Evolutionary conservation across 1,284 basidiomycete genomes (phyloP), one percentile per base, ranked within the genome.

Genomic region (Meripilus lineatus): DNA sequence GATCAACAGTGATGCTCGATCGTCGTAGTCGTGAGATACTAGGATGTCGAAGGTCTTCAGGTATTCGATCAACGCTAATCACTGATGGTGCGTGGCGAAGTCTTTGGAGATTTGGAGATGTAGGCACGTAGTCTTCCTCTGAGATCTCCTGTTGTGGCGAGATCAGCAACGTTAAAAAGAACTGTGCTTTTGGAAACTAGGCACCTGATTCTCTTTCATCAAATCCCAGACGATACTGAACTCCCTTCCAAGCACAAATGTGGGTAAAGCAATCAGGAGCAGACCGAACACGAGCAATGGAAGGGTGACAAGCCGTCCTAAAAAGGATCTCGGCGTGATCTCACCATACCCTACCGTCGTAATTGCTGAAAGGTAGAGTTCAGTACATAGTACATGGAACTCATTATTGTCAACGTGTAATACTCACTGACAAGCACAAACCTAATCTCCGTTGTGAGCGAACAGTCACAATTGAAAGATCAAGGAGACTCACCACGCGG

Each of bases 291-390:
- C 75, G 36, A 94, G 78, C 17, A 94, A 72, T 0, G 91, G 91
- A 1, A 93, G 70, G 0, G 90, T 91, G 50, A 93, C 70, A 28
- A 93, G 68, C 5, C 89, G 81, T 2, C 91, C 90, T 8, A 93
- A 71, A 58, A 87, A 84, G 1, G 87, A 88, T 14, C 85, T 77
- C 0, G 89, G 89, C 0, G 86, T 89, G 40, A 92, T 88, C 62
- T 93, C 89, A 39, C 89, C 90, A 53, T 90, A 89, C n/a, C 86
- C 85, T 3, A 89, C 87, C 0, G 87, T 90, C 1, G 86, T 88
- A 48, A 90, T 89, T 0, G 87, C 85, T 86, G 42, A 24, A 17
- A 20, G 23, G 33, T 8, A 40, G 20, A 25, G 18, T 24, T 17
- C 21, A 33, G 38, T 17, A 30, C 40, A 18, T 42, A 40, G 25